A percentile compares a stretch with the other conserved stretches of the same genome.
Evolutionary conservation across 805 yeast species (phyloP).

Genomic region (Candida broadrunensis): DNA sequence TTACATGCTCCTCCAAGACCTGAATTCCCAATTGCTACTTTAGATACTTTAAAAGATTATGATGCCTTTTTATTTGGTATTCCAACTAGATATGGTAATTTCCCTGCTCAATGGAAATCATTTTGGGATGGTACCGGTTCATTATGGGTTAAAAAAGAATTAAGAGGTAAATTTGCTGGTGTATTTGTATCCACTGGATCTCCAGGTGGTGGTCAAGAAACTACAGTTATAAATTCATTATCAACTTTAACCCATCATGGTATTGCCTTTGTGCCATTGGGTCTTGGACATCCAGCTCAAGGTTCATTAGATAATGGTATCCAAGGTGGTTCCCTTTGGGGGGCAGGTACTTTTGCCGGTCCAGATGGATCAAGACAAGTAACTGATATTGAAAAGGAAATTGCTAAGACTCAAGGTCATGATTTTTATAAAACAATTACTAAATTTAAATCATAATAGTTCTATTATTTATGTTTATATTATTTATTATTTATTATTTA

Average conservation of each 20-base stretch:
- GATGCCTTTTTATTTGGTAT: conserved; percentile 79
- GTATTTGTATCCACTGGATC: conserved; percentile 70
- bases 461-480: not conserved
- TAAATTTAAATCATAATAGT: not conserved
- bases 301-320: conserved; percentile 47
- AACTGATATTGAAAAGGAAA: conserved; percentile 55
- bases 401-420: conserved; percentile 65
- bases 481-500: not conserved
- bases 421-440: conserved; percentile 34
- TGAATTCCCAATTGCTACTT: conserved; percentile 55
- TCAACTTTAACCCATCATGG: conserved; percentile 76
- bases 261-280: conserved; percentile 73
- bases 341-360: conserved; percentile 74
- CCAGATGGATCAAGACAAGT: conserved; percentile 69
- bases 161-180: conserved; percentile 74
- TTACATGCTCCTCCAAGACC: conserved; percentile 16
- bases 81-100: conserved; percentile 77
- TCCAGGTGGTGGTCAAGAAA: conserved; percentile 80
- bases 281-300: conserved; percentile 56
- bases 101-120: conserved; percentile 74
- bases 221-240: conserved; percentile 57
- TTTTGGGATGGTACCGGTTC: conserved; percentile 82
- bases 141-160: conserved; percentile 69
- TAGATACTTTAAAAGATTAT: conserved; percentile 55
- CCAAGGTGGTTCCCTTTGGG: conserved; percentile 86